Evolutionary conservation across 345 rosid species (phyloP), one percentile per base, ranked within the genome.

Genomic region (Chamaenerion angustifolium): DNA sequence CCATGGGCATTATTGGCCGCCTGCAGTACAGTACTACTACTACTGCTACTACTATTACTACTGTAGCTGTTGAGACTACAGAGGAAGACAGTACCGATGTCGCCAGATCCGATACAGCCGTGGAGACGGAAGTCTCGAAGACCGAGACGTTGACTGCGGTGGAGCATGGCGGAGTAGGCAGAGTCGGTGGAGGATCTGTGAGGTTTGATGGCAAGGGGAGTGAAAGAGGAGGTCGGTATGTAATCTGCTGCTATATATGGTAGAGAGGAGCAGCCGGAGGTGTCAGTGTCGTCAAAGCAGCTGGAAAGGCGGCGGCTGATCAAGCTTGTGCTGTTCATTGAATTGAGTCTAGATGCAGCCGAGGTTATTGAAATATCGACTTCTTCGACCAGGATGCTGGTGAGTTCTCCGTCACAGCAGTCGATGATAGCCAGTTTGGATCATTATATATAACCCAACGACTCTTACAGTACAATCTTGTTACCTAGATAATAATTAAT

Each of bases 71-170:
- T 57, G 13, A 92, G 85, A 3, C 71, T 78, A 61, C 98, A 92
- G 42, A 92, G 78, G 67, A 76, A 87, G 0, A 92, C 98, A 0
- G 93, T 87, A 0, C 98, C 96, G 57, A 87, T 82, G 13, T 92
- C 96, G 44, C 98, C 98, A 10, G 88, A 64, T 8, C 98, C 98
- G 56, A 92, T 66, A 19, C 73, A 77, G 45, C 85, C 83, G 65
- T 73, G 58, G 47, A 84, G 87, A 3, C 68, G 67, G 63, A 92
- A 87, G 74, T 87, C 93, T 13, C 89, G 76, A 73, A 86, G 70
- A 7, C 80, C 58, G 51, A 71, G 71, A 40, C 67, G 64, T 25
- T 64, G 63, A 19, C 68, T 60, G 13, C 78, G 74, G 17, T 76
- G 82, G 72, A 82, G 56, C 60, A 62, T 80, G 60, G 82, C 80